Evolutionary conservation across 257 asterid species (phyloP).

Genomic region (Solanum etuberosum): DNA sequence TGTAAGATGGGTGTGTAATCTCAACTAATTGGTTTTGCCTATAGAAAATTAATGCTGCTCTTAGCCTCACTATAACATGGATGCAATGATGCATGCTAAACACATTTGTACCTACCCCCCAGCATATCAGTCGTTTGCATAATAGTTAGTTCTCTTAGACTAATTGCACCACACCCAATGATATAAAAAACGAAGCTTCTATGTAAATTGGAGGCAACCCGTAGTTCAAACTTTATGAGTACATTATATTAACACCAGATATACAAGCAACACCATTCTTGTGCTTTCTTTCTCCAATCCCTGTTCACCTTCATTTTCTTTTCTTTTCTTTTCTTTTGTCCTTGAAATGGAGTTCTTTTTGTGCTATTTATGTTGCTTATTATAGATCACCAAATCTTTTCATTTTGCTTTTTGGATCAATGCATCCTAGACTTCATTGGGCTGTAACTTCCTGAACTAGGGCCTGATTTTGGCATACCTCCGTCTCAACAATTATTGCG

Average conservation of each 20-base stretch:
- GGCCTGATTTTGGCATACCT: slow-evolving; percentile 80
- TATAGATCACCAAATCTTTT: not conserved
- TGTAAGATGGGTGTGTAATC: not conserved
- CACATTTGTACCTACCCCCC: not conserved
- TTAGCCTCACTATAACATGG: not conserved
- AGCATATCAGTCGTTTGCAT: not conserved
- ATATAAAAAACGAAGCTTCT: not conserved
- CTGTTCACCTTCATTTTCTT: not conserved
- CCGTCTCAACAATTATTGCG: slow-evolving; percentile 43
- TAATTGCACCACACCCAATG: not conserved
- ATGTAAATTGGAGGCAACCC: not conserved
- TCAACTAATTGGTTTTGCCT: not conserved
- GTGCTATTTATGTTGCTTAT: not conserved
- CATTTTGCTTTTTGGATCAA: not conserved
- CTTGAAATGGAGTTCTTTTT: not conserved
- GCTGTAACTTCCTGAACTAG: slow-evolving; percentile 23
- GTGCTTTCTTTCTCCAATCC: not conserved
- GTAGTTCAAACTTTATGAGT: not conserved
- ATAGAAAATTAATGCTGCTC: not conserved
- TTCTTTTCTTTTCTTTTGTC: not conserved
- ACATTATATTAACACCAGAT: not conserved
- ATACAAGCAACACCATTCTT: not conserved
- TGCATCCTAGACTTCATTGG: not conserved
- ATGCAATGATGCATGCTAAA: not conserved
- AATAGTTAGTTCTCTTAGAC: not conserved